Evolutionary conservation across 2,329 filamentous ascomycete species (phyloP), one percentile per base, ranked within the genome.

Genomic region (Niveomyces coronatus): DNA sequence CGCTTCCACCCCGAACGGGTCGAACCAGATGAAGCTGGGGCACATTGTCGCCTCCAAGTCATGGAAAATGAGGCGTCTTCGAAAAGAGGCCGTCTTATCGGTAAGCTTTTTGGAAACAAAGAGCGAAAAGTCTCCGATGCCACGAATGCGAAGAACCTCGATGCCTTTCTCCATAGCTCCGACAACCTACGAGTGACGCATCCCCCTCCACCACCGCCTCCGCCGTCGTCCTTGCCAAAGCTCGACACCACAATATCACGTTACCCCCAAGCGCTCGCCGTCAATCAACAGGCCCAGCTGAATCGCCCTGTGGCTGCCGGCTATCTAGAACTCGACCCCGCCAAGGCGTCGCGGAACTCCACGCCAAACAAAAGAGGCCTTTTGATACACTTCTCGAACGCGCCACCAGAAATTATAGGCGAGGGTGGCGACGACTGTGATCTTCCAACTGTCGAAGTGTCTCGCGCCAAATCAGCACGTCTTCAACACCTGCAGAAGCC

Each of bases 391-490:
- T 95, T 95, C 51, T 73, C 71, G 37, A 76, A 84, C 48, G 71
- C 70, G 9, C 68, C 71, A 39, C 87, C 88, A 6, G 82, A 86
- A 32, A 61, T 94, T 44, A 95, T 96, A 52, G 89, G 89, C 32
- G 81, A 89, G 58, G 89, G 89, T 41, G 89, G 89, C 23, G 89
- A 95, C 52, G 87, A 94, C 57, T 81, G 82, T 39, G 78, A 84
- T 38, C 64, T 72, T 8, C 83, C 84, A 39, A 41, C 27, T n/a
- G 31, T 36, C 56, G 47, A 52, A 54, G 34, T 43, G 16, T 32
- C 41, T 8, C 31, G 41, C 3, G 26, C 19, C 9, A 37, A 31
- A 16, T 19, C 22, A 13, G 32, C 37, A 22, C 39, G 41, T 18
- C 29, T 39, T 22, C 35, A 52, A 20, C 61, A 53, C 48, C 59